Evolutionary conservation across 2,329 filamentous ascomycete genomes (phyloP).

Genomic region (Colletotrichum sidae): DNA sequence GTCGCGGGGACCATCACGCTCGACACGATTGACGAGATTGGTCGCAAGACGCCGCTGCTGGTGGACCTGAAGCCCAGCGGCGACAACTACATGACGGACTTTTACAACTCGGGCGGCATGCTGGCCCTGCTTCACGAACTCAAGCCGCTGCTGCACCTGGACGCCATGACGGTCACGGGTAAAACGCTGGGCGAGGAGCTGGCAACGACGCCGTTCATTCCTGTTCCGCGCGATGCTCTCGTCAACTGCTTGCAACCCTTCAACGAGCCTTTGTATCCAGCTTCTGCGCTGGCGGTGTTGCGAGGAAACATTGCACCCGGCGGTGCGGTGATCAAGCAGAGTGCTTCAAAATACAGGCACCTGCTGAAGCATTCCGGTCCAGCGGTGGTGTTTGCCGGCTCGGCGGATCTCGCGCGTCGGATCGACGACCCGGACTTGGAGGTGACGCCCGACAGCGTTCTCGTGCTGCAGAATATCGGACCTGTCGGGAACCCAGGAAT

Average conservation of each 20-base stretch:
- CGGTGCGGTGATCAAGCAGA: conserved; percentile 91
- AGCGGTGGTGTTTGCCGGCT: conserved; percentile 76
- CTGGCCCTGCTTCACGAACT: conserved; percentile 84
- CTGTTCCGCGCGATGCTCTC: conserved; percentile 47
- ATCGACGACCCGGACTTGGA: conserved; percentile 70
- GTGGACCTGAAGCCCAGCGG: conserved; percentile 89
- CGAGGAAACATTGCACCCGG: conserved; percentile 85
- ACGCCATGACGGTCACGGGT: conserved; percentile 85
- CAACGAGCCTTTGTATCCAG: conserved; percentile 72
- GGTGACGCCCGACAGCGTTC: conserved; percentile 69
- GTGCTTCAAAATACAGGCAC: conserved; percentile 80
- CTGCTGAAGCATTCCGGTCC: conserved; percentile 59
- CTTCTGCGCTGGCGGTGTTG: conserved; percentile 85
- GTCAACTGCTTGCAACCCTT: conserved; percentile 73
- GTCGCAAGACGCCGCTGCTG: conserved; percentile 81
- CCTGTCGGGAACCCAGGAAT: conserved; percentile 92
- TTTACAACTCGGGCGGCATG: conserved; percentile 90
- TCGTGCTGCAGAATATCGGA: conserved; percentile 89
- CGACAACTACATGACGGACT: conserved; percentile 88
- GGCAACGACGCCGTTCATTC: conserved; percentile 73
- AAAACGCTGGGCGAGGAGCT: conserved; percentile 86
- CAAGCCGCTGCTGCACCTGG: conserved; percentile 79
- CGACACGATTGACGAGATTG: conserved; percentile 83
- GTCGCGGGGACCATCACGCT: conserved; percentile 74
- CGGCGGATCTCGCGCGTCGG: conserved; percentile 79